Evolutionary conservation across 2,329 filamentous ascomycete genomes (phyloP).

Genomic region (Biscogniauxia mediterranea): DNA sequence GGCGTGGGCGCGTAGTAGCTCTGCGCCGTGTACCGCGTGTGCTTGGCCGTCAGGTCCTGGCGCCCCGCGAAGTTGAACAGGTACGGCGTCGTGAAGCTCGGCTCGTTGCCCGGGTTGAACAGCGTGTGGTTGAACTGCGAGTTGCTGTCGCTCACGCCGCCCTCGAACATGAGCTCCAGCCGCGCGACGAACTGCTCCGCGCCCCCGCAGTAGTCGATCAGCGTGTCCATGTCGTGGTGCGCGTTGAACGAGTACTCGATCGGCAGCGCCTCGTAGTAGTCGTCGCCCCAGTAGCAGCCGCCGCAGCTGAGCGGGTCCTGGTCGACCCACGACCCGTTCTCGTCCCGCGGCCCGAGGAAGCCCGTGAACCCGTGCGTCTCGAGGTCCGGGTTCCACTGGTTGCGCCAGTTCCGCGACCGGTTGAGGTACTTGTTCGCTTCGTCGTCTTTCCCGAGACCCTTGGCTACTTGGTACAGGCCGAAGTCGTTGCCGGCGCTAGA

Average conservation of each 20-base stretch:
- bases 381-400: slow-evolving; percentile 65
- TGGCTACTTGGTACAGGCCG: slow-evolving; percentile 62
- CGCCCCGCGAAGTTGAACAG: slow-evolving; percentile 66
- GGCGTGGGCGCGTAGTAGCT: slow-evolving; percentile 55
- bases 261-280: slow-evolving; percentile 59
- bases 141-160: slow-evolving; percentile 43
- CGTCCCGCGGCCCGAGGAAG: slow-evolving; percentile 62
- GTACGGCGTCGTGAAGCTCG: slow-evolving; percentile 65
- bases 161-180: slow-evolving; percentile 60
- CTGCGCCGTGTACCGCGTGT: slow-evolving; percentile 58
- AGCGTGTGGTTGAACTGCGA: slow-evolving; percentile 51
- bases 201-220: slow-evolving; percentile 57
- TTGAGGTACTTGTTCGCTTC: slow-evolving; percentile 59
- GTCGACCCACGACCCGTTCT: slow-evolving; percentile 47
- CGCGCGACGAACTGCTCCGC: slow-evolving; percentile 52
- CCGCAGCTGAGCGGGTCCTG: slow-evolving; percentile 60
- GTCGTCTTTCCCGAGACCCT: slow-evolving; percentile 48
- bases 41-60: slow-evolving; percentile 59
- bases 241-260: slow-evolving; percentile 68
- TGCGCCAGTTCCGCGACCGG: slow-evolving; percentile 67
- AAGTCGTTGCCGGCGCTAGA: slow-evolving; percentile 63
- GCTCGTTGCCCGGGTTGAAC: slow-evolving; percentile 58
- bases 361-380: slow-evolving; percentile 60
- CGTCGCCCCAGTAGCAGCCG: slow-evolving; percentile 65
- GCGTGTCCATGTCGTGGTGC: slow-evolving; percentile 60